A percentile compares a stretch with the other conserved stretches of the same genome.
Evolutionary conservation across 2,329 filamentous ascomycete species (phyloP).

Genomic region (Penicillium sp.): DNA sequence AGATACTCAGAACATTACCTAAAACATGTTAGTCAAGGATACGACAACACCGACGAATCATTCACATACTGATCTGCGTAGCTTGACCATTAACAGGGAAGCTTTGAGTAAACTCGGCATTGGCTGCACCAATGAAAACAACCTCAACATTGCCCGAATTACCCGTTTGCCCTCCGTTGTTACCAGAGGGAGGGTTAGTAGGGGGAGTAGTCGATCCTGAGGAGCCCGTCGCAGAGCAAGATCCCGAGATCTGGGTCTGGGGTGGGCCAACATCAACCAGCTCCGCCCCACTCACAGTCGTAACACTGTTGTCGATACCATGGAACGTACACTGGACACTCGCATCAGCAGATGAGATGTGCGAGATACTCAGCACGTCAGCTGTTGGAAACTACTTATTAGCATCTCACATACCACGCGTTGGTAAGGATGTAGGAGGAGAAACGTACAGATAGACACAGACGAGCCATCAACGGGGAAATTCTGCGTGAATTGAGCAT

Average conservation of each 20-base stretch:
- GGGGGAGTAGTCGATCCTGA: background rate
- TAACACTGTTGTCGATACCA: conserved; percentile 20
- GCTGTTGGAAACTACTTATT: background rate
- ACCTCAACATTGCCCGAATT: background rate
- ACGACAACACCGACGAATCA: background rate
- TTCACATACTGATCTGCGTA: conserved; percentile 11
- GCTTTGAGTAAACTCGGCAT: conserved; percentile 9
- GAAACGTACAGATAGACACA: conserved; percentile 14
- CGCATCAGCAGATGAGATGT: conserved; percentile 7
- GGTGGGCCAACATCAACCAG: conserved; percentile 22
- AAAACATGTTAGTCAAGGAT: background rate
- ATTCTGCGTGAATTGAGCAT: conserved; percentile 17
- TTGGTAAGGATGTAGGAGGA: background rate
- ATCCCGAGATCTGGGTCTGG: conserved; percentile 21
- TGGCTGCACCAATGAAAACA: conserved; percentile 13
- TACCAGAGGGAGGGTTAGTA: background rate
- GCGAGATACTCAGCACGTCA: conserved; percentile 20
- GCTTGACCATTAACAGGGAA: conserved; percentile 9
- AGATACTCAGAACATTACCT: conserved; percentile 17
- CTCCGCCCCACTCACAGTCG: conserved; percentile 10
- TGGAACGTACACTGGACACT: conserved; percentile 19
- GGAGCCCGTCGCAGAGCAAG: conserved; percentile 4
- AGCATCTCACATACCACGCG: background rate
- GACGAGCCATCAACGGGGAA: conserved; percentile 16
- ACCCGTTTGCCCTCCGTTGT: too few relatives aligned